Conservation (phyloP, 2,329 filamentous ascomycete species). For the Penicillium sclerotiorum region DNA sequence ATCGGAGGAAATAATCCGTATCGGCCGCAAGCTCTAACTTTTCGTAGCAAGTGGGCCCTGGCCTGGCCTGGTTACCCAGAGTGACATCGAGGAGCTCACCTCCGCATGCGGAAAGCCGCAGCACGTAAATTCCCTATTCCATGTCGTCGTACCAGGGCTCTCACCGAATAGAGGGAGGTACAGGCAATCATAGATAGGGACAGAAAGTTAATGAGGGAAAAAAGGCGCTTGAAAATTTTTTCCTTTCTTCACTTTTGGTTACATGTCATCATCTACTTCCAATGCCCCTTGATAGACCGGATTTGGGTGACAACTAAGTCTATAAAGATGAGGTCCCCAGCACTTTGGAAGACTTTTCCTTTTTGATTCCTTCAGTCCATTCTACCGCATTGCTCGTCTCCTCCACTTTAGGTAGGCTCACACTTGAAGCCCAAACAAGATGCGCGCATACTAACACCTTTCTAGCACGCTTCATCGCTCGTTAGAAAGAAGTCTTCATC, state of each 20-base stretch:
- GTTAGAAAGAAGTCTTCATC: slow-evolving; percentile 21
- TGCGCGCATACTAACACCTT: slow-evolving; percentile 5
- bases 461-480: slow-evolving; percentile 22
- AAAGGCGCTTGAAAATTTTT: slow-evolving; percentile 6
- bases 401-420: slow-evolving; percentile 12
- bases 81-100: slow-evolving; percentile 20
- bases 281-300: slow-evolving; percentile 12
- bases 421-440: not conserved
- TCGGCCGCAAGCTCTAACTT: not conserved
- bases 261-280: slow-evolving; percentile 23
- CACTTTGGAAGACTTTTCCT: not conserved
- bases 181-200: slow-evolving; percentile 16
- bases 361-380: slow-evolving; percentile 2
- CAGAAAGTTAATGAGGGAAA: not conserved
- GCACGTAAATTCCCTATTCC: slow-evolving; percentile 9
- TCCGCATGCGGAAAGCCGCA: slow-evolving; percentile 26
- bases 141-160: slow-evolving; percentile 11
- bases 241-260: slow-evolving; percentile 2
- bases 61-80: slow-evolving; percentile 8
- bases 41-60: slow-evolving; percentile 3
- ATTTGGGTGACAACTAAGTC: slow-evolving; percentile 19
- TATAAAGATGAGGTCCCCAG: slow-evolving; percentile 23
- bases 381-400: slow-evolving; percentile 9
- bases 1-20: not conserved
- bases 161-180: slow-evolving; percentile 16